Percentiles rank a stretch among this genome's conserved stretches.
phyloP scores from a whole-genome alignment of 805 yeast genomes.

The Metschnikowia sp. region DNA sequence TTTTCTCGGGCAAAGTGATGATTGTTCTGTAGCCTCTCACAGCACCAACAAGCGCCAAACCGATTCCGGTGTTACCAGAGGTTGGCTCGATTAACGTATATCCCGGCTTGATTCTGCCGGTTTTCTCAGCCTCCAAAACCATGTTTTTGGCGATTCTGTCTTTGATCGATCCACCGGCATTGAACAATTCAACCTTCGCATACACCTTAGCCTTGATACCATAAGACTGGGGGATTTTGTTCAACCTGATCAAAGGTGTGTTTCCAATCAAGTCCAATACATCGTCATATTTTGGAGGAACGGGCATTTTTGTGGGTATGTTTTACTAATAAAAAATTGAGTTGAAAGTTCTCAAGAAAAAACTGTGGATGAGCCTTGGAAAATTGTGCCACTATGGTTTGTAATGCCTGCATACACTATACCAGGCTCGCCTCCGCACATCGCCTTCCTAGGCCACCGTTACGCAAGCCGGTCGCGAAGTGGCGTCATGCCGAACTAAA shows the following conservation, averaged over 20 bases:
- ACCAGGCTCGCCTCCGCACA: too few species aligned
- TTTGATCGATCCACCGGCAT: slow-evolving; percentile 88
- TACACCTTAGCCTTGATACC: slow-evolving; percentile 70
- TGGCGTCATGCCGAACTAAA: too few species aligned
- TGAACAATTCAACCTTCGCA: slow-evolving; percentile 79
- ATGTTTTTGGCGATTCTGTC: slow-evolving; percentile 84
- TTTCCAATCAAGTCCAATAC: slow-evolving; percentile 78
- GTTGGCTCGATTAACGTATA: slow-evolving; percentile 85
- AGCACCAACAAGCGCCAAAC: slow-evolving; percentile 83
- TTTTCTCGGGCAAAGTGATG: slow-evolving; percentile 85
- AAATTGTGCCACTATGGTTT: slow-evolving; percentile 2
- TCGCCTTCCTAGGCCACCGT: too few species aligned
- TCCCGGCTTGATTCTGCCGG: slow-evolving; percentile 80
- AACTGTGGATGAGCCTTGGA: slow-evolving; percentile 5
- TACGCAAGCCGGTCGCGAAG: too few species aligned
- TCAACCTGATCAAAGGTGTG: slow-evolving; percentile 75
- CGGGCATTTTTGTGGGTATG: slow-evolving; percentile 10
- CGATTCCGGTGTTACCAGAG: slow-evolving; percentile 90
- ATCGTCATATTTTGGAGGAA: slow-evolving; percentile 45
- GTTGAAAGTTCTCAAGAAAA: neutral
- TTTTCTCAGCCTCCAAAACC: slow-evolving; percentile 80
- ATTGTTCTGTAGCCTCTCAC: slow-evolving; percentile 83
- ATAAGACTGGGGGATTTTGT: slow-evolving; percentile 69
- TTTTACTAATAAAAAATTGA: neutral
- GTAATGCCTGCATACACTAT: neutral